Percentiles rank a stretch among this genome's conserved stretches.
Evolutionary conservation across 805 yeast species (phyloP).

Genomic region (Starmerella lactis-condensi): DNA sequence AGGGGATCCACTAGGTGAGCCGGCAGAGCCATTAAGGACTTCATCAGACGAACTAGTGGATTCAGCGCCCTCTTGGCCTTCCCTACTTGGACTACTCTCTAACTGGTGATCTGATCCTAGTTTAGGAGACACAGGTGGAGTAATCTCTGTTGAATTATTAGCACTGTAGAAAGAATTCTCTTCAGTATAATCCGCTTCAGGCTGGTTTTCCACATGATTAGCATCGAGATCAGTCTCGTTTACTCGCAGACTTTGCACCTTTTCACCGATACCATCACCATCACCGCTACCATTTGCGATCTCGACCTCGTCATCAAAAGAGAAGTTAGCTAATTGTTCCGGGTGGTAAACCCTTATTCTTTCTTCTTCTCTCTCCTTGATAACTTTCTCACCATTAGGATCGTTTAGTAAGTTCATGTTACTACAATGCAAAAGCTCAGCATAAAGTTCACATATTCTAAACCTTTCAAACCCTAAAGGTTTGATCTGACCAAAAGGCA

Average conservation of each 20-base stretch:
- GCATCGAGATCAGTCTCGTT: not conserved
- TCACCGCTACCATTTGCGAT: too few relatives aligned
- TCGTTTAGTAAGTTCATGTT: slow-evolving; percentile 86
- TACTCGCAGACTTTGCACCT: too few relatives aligned
- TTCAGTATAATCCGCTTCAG: slow-evolving; percentile 16
- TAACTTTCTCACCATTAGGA: slow-evolving; percentile 46
- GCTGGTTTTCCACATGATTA: slow-evolving; percentile 3
- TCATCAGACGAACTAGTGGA: too few relatives aligned
- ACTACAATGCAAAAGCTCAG: slow-evolving; percentile 91
- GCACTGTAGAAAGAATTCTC: slow-evolving; percentile 14
- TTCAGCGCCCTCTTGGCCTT: too few relatives aligned
- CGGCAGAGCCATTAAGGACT: slow-evolving; percentile 1
- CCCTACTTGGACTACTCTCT: not conserved
- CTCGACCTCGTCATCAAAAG: too few relatives aligned
- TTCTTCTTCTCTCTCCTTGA: slow-evolving; percentile 48
- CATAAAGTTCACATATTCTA: slow-evolving; percentile 77
- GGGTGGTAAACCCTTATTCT: slow-evolving; percentile 28
- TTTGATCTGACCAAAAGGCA: slow-evolving; percentile 48
- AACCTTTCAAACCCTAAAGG: slow-evolving; percentile 84
- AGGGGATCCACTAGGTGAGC: not conserved
- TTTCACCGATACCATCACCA: too few relatives aligned
- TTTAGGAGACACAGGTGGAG: not conserved
- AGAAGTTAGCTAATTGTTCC: slow-evolving; percentile 25
- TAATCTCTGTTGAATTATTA: slow-evolving; percentile 1
- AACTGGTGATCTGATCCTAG: not conserved